phyloP scores from a whole-genome alignment of 1,284 basidiomycete genomes.

The Trichosporon sp. region DNA sequence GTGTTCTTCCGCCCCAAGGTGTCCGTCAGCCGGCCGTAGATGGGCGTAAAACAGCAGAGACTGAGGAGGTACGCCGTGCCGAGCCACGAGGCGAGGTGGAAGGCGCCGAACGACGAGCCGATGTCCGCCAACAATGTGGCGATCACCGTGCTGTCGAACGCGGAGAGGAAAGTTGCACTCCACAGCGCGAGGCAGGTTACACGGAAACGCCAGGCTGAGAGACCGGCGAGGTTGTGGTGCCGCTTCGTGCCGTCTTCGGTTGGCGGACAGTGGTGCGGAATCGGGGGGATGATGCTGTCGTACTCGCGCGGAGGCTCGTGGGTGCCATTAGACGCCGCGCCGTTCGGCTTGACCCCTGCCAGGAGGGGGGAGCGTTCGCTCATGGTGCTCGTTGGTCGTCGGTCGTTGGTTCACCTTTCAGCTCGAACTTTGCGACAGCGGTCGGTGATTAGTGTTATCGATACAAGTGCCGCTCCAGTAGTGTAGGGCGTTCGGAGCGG shows the following conservation, averaged over 20 bases:
- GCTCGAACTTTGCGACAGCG: not conserved
- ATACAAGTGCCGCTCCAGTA: not conserved
- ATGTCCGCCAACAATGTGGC: conserved; percentile 56
- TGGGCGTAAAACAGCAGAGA: conserved; percentile 77
- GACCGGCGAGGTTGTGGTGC: conserved; percentile 40
- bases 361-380: conserved; percentile 1
- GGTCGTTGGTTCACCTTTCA: not conserved
- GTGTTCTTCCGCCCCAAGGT: conserved; percentile 75
- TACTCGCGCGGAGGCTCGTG: not conserved
- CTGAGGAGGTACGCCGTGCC: conserved; percentile 57
- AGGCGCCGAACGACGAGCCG: conserved; percentile 41
- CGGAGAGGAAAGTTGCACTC: conserved; percentile 57
- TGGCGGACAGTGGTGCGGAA: not conserved
- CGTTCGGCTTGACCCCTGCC: not conserved
- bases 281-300: not conserved
- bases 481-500: not conserved
- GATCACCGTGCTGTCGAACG: conserved; percentile 61
- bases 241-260: not conserved
- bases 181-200: conserved; percentile 31
- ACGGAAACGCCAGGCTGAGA: conserved; percentile 31
- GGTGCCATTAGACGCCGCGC: not conserved
- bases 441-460: not conserved
- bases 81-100: conserved; percentile 68
- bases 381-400: not conserved
- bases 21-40: conserved; percentile 80